Base-by-base conservation (phyloP, 345 rosid genomes). In the Brassica carinata region DNA sequence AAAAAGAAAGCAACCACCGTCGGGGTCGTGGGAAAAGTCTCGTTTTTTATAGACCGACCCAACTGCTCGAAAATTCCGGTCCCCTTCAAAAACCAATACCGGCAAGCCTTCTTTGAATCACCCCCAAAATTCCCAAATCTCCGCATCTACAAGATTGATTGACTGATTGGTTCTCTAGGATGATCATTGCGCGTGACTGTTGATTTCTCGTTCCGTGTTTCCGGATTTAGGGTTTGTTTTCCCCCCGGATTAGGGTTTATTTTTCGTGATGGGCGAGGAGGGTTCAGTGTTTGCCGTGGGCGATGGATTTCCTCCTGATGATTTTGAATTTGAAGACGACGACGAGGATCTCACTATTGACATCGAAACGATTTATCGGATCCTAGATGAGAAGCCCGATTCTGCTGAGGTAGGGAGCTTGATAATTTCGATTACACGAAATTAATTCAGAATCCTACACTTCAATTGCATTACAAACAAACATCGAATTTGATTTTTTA, bases 311-410 rank as follows among this genome's bases (percentile, higher is more conserved):
- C 73, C 71, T 23, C 73, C 68, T 38, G 86, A 82, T 27, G 81
- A 72, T 79, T 75, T 53, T 26, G 26, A 23, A 23, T 23, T 82
- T 53, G 82, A 74, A 10, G 79, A 23, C 30, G 70, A 34, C 31
- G 79, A 61, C 5, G 82, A 83, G 7, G 83, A 71, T 59, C 79
- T 85, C 45, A 19, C 76, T 73, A 86, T 87, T 23, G 90, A 88
- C 62, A 11, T 86, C 38, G 89, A 80, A 0, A 74, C 71, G 3
- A 29, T 87, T 34, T 66, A 80, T 14, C 67, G 70, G 38, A 86
- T 88, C 78, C 77, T 86, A 3, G 89, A 83, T 38, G 86, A 83
- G 76, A 73, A 83, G 10, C 59, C 77, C 3, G 77, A 71, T 82
- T 79, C 77, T 7, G 67, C 72, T 26, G 84, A 88, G 90, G 90